Evolutionary conservation across 345 rosid species (phyloP), one percentile per base, ranked within the genome.

Genomic region (Geranium rotundifolium): DNA sequence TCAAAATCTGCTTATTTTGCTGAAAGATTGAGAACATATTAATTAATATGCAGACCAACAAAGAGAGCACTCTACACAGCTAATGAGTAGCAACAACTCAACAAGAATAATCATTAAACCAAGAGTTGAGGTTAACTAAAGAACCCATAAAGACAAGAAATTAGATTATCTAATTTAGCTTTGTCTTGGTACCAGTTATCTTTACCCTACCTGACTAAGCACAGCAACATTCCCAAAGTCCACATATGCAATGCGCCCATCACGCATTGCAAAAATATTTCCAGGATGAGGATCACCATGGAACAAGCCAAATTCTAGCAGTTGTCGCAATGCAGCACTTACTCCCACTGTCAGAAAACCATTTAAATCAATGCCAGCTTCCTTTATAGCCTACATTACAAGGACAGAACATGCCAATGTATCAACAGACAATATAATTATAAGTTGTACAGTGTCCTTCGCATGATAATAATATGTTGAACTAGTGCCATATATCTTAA

Each of bases 211-310:
- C 90, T 92, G 89, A 84, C 98, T 92, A 64, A 92, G 95, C 54
- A 82, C 96, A 63, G 98, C 98, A 77, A 92, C 98, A 68, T 92
- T 89, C 69, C 98, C 98, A 72, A 89, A 92, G 85, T 92, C 98
- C 69, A 92, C 98, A 75, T 87, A 92, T 58, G 96, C 98, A 70
- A 92, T 87, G 61, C 96, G 92, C 30, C 98, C 98, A 80, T 92
- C 98, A 1, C 79, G 93, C 95, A 92, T 87, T 23, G 98, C 98
- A 70, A 92, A 92, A 41, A 92, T 85, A 72, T 92, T 92, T 72
- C 98, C 98, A 82, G 98, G 98, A 75, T 92, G 98, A 34, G 98
- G 98, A 80, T 92, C 98, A 65, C 98, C 96, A 68, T 92, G 98
- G 77, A 92, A 89, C 50, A 92, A 80, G 49, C 98, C 98, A 23